phyloP scores from a whole-genome alignment of 2,329 filamentous ascomycete genomes.

The Capronia coronata region DNA sequence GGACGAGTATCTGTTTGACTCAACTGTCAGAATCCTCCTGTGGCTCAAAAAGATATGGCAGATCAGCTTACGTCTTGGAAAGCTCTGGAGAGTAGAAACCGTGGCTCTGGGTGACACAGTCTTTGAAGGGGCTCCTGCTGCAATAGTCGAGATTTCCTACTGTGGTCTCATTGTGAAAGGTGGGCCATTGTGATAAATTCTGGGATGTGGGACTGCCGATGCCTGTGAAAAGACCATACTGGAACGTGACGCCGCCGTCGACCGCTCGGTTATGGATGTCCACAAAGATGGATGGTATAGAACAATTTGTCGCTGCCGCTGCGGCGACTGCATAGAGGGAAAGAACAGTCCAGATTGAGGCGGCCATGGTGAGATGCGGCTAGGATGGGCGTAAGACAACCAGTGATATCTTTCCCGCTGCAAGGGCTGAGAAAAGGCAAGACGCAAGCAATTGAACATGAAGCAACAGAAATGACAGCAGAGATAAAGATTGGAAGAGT shows the following conservation, averaged over 20 bases:
- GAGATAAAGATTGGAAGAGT: not conserved
- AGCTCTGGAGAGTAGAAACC: slow-evolving; percentile 19
- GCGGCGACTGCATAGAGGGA: slow-evolving; percentile 7
- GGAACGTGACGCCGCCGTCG: slow-evolving; percentile 35
- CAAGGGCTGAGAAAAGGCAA: not conserved
- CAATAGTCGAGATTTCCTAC: slow-evolving; percentile 37
- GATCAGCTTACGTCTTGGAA: slow-evolving; percentile 20
- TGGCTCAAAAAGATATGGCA: slow-evolving; percentile 4
- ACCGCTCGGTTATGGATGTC: slow-evolving; percentile 41
- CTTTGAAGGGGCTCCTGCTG: slow-evolving; percentile 30
- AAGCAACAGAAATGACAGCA: not conserved
- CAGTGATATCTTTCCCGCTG: not conserved
- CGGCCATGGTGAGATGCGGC: slow-evolving; percentile 10
- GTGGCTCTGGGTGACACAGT: slow-evolving; percentile 20
- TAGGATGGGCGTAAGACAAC: not conserved
- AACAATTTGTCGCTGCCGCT: slow-evolving; percentile 16
- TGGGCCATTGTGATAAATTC: slow-evolving; percentile 42
- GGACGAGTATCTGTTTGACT: slow-evolving; percentile 11
- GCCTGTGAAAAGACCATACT: slow-evolving; percentile 43
- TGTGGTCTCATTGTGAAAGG: slow-evolving; percentile 40
- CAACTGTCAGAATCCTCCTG: no score
- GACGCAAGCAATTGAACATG: not conserved
- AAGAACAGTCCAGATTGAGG: slow-evolving; percentile 7
- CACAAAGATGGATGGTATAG: slow-evolving; percentile 37
- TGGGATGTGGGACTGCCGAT: slow-evolving; percentile 37